Evolutionary conservation across 78 protist species (phyloP).

Genomic region (Monosiga brevicollis): DNA sequence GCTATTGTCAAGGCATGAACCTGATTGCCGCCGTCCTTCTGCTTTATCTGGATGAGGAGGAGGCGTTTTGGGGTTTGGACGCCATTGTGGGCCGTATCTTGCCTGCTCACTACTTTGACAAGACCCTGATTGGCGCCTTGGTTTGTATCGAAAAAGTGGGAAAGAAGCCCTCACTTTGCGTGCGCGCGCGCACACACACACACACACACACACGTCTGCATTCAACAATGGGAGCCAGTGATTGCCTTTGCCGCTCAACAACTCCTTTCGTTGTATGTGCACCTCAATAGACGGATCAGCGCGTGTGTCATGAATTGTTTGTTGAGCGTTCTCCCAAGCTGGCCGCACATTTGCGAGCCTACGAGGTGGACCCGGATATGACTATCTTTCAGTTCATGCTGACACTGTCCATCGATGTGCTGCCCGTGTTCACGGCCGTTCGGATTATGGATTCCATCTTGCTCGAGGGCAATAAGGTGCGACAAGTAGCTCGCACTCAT

Average conservation of each 20-base stretch:
- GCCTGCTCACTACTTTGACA: background rate
- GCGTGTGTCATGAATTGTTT: background rate
- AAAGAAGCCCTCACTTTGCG: too few relatives aligned
- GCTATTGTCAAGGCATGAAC: background rate
- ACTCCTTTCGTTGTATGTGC: too few relatives aligned
- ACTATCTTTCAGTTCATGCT: background rate
- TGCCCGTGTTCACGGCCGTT: background rate
- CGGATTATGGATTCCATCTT: background rate
- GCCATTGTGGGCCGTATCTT: background rate
- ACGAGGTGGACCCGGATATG: background rate
- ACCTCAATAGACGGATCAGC: constrained; percentile 9
- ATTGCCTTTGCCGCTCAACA: too few relatives aligned
- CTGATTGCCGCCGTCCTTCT: constrained; percentile 14
- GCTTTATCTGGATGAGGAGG: constrained; percentile 18
- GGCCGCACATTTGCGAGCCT: background rate
- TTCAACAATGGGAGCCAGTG: too few relatives aligned
- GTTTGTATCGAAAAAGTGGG: background rate
- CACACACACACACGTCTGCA: too few relatives aligned
- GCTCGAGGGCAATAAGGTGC: background rate
- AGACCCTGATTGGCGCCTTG: background rate
- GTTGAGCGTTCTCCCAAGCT: background rate
- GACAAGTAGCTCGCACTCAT: background rate
- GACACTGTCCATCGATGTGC: background rate
- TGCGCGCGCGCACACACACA: too few relatives aligned
- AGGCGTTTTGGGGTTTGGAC: constrained; percentile 24